These are phyloP conservation scores for Neonectria faginata DNA, from an alignment of 2,329 filamentous ascomycete species.

Conservation along the genomic window DNA sequence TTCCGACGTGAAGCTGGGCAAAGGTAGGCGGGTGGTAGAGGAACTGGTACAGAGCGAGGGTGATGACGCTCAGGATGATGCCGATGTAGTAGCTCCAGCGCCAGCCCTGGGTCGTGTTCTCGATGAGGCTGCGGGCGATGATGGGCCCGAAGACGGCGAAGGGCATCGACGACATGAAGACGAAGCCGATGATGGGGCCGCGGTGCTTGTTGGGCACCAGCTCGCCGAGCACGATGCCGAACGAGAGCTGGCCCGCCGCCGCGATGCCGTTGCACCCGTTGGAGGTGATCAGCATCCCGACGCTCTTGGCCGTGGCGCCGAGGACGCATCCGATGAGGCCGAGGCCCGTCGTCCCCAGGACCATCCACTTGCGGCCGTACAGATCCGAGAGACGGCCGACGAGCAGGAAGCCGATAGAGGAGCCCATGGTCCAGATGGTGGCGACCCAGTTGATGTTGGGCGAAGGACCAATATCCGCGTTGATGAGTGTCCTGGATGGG, in stretches of 20 bases:
- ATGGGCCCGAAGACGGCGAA: conserved; percentile 59
- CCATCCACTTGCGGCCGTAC: conserved; percentile 57
- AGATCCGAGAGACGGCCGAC: conserved; percentile 57
- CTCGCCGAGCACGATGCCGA: conserved; percentile 56
- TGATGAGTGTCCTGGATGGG: conserved; percentile 43
- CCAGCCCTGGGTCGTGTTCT: conserved; percentile 57
- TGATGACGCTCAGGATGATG: conserved; percentile 56
- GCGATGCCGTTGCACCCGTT: conserved; percentile 54
- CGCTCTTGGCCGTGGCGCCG: conserved; percentile 49
- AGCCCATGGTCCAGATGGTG: conserved; percentile 54
- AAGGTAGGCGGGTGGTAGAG: conserved; percentile 62
- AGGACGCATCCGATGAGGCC: conserved; percentile 54
- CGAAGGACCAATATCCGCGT: conserved; percentile 49
- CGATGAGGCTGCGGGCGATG: conserved; percentile 59
- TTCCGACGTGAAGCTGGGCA: conserved; percentile 55
- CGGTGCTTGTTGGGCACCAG: conserved; percentile 58
- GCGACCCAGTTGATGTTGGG: conserved; percentile 50
- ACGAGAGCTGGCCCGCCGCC: conserved; percentile 56
- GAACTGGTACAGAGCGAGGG: conserved; percentile 55
- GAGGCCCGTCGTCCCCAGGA: conserved; percentile 49
- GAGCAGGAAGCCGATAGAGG: conserved; percentile 55
- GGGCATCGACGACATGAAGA: conserved; percentile 55
- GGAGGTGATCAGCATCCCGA: conserved; percentile 53
- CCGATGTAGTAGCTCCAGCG: conserved; percentile 63
- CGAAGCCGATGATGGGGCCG: conserved; percentile 51